These are phyloP conservation scores for Solanum aculeatissimum DNA, from an alignment of 305 asterid species.

Conservation along the genomic window DNA sequence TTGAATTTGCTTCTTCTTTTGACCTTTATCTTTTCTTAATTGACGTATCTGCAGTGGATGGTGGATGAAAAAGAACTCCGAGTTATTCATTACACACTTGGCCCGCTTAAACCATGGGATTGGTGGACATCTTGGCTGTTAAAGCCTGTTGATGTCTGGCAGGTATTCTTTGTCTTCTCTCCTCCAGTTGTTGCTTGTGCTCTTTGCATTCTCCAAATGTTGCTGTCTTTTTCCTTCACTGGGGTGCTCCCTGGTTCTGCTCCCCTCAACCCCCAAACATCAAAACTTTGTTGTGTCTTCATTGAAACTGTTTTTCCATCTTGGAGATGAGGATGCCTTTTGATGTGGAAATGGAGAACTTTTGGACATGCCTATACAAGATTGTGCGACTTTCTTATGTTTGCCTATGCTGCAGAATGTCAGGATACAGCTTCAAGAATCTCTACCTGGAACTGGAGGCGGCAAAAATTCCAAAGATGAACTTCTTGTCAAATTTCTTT, in stretches of 20 bases:
- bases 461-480: conserved; percentile 69
- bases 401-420: conserved; percentile 43
- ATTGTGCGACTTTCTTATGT: background rate
- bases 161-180: conserved; percentile 35
- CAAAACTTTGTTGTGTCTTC: background rate
- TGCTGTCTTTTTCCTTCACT: background rate
- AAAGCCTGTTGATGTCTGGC: conserved; percentile 97
- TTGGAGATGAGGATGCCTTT: background rate
- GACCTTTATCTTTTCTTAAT: background rate
- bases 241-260: background rate
- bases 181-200: background rate
- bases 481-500: conserved; percentile 51
- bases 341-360: background rate
- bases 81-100: conserved; percentile 96
- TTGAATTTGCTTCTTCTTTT: background rate
- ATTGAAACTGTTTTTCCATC: background rate
- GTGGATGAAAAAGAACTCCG: conserved; percentile 81
- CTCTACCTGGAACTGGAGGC: conserved; percentile 90
- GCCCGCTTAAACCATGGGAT: conserved; percentile 99
- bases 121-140: conserved; percentile 99
- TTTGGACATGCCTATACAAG: background rate
- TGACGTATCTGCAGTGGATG: conserved; percentile 74
- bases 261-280: background rate
- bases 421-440: conserved; percentile 60
- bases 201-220: background rate